Evolutionary conservation across 1,284 basidiomycete species (phyloP).

Genomic region (Nidula niveotomentosa): DNA sequence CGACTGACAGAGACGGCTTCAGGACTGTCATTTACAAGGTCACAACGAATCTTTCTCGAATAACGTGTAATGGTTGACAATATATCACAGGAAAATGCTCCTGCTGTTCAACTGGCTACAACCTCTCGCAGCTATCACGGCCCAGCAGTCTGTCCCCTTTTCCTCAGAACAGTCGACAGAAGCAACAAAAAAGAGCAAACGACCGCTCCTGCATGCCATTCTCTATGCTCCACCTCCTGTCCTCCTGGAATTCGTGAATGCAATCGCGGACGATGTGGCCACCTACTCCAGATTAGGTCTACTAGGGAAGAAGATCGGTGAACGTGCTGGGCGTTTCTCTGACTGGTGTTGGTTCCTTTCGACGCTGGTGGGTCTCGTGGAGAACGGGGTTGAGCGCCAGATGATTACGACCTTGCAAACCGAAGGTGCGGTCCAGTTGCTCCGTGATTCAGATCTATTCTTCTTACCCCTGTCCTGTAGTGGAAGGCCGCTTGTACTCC

Average conservation of each 20-base stretch:
- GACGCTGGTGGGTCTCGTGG: slow-evolving; percentile 75
- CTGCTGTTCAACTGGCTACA: slow-evolving; percentile 81
- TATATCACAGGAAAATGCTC: slow-evolving; percentile 61
- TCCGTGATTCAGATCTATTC: background rate
- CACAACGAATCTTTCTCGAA: slow-evolving; percentile 8
- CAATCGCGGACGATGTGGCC: slow-evolving; percentile 72
- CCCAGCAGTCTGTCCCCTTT: slow-evolving; percentile 61
- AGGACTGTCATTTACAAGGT: slow-evolving; percentile 74
- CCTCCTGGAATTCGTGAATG: slow-evolving; percentile 73
- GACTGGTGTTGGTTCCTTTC: slow-evolving; percentile 83
- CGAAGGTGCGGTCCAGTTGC: slow-evolving; percentile 44
- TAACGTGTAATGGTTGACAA: background rate
- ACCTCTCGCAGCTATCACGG: slow-evolving; percentile 66
- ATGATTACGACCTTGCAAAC: slow-evolving; percentile 62
- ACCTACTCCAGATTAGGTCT: slow-evolving; percentile 73
- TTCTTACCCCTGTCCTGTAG: slow-evolving; percentile 29
- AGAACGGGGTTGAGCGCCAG: slow-evolving; percentile 74
- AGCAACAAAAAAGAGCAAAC: slow-evolving; percentile 30
- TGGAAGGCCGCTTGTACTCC: slow-evolving; percentile 67
- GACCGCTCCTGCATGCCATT: slow-evolving; percentile 67
- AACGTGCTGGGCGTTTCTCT: slow-evolving; percentile 67
- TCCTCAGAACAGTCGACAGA: slow-evolving; percentile 39
- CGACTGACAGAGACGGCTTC: slow-evolving; percentile 61
- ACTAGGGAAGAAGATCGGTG: slow-evolving; percentile 59
- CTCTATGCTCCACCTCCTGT: slow-evolving; percentile 81